Conservation (phyloP, 192 early-diverging fungal genomes). For the Spizellomyces punctatus region DNA sequence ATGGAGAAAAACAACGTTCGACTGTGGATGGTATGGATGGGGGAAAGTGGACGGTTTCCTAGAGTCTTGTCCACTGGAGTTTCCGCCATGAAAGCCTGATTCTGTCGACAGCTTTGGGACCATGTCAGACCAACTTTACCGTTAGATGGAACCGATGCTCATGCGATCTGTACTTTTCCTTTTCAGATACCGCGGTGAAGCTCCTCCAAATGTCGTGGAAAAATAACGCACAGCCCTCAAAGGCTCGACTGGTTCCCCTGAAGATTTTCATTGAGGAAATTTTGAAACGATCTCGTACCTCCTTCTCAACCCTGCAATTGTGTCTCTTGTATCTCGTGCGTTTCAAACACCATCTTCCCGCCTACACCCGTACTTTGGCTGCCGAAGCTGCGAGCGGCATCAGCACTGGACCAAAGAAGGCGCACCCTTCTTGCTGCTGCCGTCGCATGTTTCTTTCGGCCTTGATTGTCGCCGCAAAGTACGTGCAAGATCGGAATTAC, state of each 20-base stretch:
- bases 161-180: not conserved
- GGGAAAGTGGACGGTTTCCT: not conserved
- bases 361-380: not conserved
- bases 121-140: not conserved
- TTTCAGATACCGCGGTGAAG: constrained; percentile 1
- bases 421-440: constrained; percentile 55
- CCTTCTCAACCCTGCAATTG: constrained; percentile 78
- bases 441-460: constrained; percentile 67
- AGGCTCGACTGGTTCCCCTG: constrained; percentile 59
- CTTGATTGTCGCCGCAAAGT: constrained; percentile 70
- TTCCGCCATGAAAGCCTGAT: not conserved
- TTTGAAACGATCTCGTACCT: constrained; percentile 71
- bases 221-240: constrained; percentile 33
- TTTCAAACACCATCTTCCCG: constrained; percentile 38
- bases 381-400: not conserved
- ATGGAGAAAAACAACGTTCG: not conserved
- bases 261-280: constrained; percentile 74
- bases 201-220: not conserved
- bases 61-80: not conserved
- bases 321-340: constrained; percentile 74
- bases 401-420: not conserved
- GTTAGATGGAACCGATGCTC: not conserved
- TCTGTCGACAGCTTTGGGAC: not conserved
- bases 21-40: constrained; percentile 2
- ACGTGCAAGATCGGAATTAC: constrained; percentile 69